Percentiles rank a stretch among this genome's conserved stretches.
These are phyloP conservation scores for Thielaviopsis punctulata DNA, from an alignment of 2,329 filamentous ascomycete species.

Conservation along the genomic window DNA sequence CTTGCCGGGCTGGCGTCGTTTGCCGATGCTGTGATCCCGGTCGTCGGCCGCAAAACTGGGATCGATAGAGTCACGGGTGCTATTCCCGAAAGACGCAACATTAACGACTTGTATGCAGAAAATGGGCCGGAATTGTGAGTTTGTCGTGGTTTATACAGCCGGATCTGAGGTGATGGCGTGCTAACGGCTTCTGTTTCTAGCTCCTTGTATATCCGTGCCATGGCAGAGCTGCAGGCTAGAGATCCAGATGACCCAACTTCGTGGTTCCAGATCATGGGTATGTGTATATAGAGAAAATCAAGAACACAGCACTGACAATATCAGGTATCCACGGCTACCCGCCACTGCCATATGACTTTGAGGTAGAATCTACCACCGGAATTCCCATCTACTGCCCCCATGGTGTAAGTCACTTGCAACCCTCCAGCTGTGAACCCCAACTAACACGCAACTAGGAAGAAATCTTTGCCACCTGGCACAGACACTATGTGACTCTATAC, in stretches of 20 bases:
- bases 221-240: slow-evolving; percentile 26
- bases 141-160: not conserved
- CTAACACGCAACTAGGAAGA: no score
- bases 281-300: slow-evolving; percentile 3
- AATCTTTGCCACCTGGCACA: slow-evolving; percentile 38
- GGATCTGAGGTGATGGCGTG: no score
- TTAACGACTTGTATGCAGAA: slow-evolving; percentile 27
- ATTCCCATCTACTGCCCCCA: slow-evolving; percentile 29
- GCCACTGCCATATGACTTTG: slow-evolving; percentile 25
- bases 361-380: slow-evolving; percentile 17
- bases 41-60: slow-evolving; percentile 23
- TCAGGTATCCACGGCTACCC: slow-evolving; percentile 27
- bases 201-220: slow-evolving; percentile 32
- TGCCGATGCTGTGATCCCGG: slow-evolving; percentile 12
- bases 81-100: slow-evolving; percentile 28
- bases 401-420: slow-evolving; percentile 25
- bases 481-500: slow-evolving; percentile 34
- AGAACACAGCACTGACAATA: not conserved
- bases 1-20: slow-evolving; percentile 1
- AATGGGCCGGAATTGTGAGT: slow-evolving; percentile 28
- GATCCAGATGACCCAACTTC: slow-evolving; percentile 27
- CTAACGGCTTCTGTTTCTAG: slow-evolving; percentile 14
- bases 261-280: slow-evolving; percentile 34
- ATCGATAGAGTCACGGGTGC: slow-evolving; percentile 22
- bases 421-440: no score